phyloP scores from a whole-genome alignment of 176 grass and related monocot genomes.

The Puccinellia tenuiflora region DNA sequence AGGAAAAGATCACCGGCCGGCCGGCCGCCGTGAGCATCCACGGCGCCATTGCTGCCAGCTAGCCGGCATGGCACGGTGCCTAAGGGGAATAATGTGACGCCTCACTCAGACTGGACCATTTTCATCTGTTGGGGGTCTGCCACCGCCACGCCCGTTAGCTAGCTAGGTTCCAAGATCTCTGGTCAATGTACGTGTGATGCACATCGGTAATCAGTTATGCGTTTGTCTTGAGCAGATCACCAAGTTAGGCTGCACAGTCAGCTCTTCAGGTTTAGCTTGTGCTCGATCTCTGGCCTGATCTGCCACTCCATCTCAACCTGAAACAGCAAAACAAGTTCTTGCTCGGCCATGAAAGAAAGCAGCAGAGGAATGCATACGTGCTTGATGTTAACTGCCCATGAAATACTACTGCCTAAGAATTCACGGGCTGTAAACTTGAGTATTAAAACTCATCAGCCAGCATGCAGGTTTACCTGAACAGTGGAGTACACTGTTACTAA shows the following conservation, averaged over 20 bases:
- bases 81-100: conserved; percentile 9
- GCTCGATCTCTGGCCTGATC: background rate
- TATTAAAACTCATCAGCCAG: background rate
- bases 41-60: background rate
- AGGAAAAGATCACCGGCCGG: background rate
- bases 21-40: background rate
- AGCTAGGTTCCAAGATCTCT: conserved; percentile 15
- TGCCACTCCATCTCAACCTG: background rate
- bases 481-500: background rate
- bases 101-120: background rate
- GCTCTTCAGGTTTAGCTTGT: background rate
- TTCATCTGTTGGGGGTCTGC: background rate
- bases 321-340: background rate
- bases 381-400: background rate
- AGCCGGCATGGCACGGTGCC: background rate
- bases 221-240: background rate
- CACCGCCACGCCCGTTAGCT: background rate
- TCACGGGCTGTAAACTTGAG: background rate
- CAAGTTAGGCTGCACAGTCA: background rate
- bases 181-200: background rate
- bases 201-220: background rate
- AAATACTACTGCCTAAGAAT: too few relatives aligned
- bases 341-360: background rate
- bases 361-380: background rate
- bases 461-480: background rate